These are phyloP conservation scores for Podila clonocystis DNA, from an alignment of 192 early-diverging fungal genomes.

Conservation along the genomic window DNA sequence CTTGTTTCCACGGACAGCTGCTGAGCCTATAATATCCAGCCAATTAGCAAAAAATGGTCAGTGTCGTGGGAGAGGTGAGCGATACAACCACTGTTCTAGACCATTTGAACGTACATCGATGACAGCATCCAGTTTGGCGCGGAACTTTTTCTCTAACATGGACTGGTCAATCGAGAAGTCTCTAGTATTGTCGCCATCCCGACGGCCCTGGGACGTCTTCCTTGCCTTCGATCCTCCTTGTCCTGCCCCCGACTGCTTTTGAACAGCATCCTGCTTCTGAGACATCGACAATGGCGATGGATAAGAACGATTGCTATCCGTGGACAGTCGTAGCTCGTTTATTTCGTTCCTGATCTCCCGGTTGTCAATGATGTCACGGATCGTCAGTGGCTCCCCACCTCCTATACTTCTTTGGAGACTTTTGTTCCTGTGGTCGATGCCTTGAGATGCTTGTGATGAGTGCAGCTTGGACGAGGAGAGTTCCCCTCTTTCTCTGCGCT, in stretches of 20 bases:
- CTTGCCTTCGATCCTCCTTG: not conserved
- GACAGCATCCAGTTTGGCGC: conserved; percentile 1
- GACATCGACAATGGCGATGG: not conserved
- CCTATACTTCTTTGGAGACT: not conserved
- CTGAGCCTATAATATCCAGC: too few relatives aligned
- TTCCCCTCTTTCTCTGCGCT: not conserved
- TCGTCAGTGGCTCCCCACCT: conserved; percentile 10
- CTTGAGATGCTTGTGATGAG: not conserved
- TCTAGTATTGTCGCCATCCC: not conserved
- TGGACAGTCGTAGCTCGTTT: conserved; percentile 24
- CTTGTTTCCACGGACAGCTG: too few relatives aligned
- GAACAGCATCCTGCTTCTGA: too few relatives aligned
- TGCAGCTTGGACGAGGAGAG: not conserved
- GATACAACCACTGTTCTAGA: not conserved
- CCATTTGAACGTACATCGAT: not conserved
- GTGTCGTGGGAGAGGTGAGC: too few relatives aligned
- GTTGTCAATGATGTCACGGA: conserved; percentile 34
- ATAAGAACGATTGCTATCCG: conserved; percentile 10
- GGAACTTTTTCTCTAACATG: conserved; percentile 10
- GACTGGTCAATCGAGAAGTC: conserved; percentile 14
- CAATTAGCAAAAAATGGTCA: too few relatives aligned
- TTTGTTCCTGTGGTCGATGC: not conserved
- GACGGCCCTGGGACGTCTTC: not conserved
- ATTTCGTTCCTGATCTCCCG: conserved; percentile 33
- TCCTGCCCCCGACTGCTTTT: not conserved